Base-by-base conservation (phyloP, 805 yeast genomes). In the Wickerhamiella cacticola region DNA sequence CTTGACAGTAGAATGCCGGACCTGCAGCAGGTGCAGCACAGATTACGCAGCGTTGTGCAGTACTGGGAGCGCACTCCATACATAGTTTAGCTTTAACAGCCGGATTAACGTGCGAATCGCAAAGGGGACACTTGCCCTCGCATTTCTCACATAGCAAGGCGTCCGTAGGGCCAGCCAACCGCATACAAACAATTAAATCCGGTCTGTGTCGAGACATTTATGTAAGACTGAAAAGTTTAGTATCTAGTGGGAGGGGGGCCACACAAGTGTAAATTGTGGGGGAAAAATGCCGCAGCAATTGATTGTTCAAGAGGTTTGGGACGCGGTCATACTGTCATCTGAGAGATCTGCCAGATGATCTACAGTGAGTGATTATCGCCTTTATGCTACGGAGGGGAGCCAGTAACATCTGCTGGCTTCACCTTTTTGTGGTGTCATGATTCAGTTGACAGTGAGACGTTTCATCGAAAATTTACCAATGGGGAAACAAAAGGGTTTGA, bases 61-160 rank as follows among this genome's bases (percentile, higher is more conserved):
- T 75, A 5, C 94, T 94, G 57, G 78, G 78, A 0, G 94, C 73
- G 60, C 97, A 88, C 52, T 80, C 89, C 50, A 82, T 88, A 62
- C 97, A 88, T 18, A 86, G 72, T 50, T 82, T 69, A 1, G 78
- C 96, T 49, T 69, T 63, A 15, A 74, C 69, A 6, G 75, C 72
- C 0, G 92, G 86, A 52, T 79, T 76, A 5, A 85, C 95, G 55
- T 72, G 75, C 1, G 95, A 82, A 59, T 87, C 96, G 63, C 97
- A 88, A 2, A 78, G 70, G 2, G 96, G 96, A 58, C 97, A 88
- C 54, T 78, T 73, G 1, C 96, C 96, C 60, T 88, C 96, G 62
- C 97, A 88, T 61, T 74, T 82, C 26, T 76, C 78, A 58, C 97
- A 88, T 2, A 88, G 68, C 45, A 71, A 66, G 1, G 95, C 97